A percentile compares a stretch with the other conserved stretches of the same genome.
Evolutionary conservation across 2,329 filamentous ascomycete species (phyloP).

Genomic region (Arthrobotrys sphaeroides): DNA sequence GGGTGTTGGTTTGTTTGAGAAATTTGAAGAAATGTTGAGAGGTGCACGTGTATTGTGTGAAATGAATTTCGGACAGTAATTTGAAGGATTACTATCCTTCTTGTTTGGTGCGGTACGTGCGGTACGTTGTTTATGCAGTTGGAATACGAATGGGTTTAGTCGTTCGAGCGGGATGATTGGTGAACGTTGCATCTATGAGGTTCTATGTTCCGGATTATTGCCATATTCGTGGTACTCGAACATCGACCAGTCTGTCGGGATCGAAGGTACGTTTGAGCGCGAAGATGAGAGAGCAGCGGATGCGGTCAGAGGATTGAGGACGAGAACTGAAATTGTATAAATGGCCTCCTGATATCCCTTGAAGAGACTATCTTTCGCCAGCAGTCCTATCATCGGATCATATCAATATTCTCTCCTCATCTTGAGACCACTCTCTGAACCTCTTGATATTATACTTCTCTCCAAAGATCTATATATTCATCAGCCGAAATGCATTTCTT

Average conservation of each 20-base stretch:
- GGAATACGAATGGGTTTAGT: constrained; percentile 7
- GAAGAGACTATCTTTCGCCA: background rate
- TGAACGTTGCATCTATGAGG: background rate
- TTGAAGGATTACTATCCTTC: too few relatives aligned
- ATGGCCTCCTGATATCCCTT: background rate
- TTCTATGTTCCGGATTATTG: background rate
- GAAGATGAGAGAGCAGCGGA: background rate
- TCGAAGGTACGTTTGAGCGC: background rate
- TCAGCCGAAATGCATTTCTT: constrained; percentile 17
- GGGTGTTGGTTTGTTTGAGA: background rate
- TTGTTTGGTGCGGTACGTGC: background rate
- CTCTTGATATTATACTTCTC: background rate
- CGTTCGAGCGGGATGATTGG: background rate
- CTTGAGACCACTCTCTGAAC: background rate
- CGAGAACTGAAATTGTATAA: background rate
- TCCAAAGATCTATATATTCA: background rate
- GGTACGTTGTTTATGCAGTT: constrained; percentile 1
- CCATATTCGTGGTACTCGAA: background rate
- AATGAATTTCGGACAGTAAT: background rate
- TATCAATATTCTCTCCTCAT: background rate
- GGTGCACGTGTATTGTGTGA: too few relatives aligned
- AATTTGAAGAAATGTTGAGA: too few relatives aligned
- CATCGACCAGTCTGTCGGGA: background rate
- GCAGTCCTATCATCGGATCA: background rate
- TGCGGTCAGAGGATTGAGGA: background rate